Evolutionary conservation across 306 rosid species (phyloP).

Genomic region (Glycyrrhiza uralensis): DNA sequence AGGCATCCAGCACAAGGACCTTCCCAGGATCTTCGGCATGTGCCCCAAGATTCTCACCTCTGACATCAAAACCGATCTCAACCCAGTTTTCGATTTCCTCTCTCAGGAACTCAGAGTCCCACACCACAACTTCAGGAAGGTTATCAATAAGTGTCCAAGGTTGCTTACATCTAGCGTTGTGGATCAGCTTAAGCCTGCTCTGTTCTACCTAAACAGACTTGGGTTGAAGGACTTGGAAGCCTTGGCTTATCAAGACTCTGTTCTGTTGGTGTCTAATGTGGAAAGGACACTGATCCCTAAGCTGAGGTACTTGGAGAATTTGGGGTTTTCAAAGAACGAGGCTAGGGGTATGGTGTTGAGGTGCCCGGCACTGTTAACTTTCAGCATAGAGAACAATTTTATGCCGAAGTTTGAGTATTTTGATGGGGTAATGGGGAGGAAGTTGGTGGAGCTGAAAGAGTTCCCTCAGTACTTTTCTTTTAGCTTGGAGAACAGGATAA

Average conservation of each 20-base stretch:
- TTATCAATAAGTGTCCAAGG: constrained; percentile 75
- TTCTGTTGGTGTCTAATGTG: constrained; percentile 73
- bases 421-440: constrained; percentile 52
- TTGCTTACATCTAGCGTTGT: constrained; percentile 69
- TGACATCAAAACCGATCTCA: constrained; percentile 55
- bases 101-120: constrained; percentile 62
- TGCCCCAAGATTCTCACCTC: constrained; percentile 84
- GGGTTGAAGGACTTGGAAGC: constrained; percentile 64
- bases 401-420: constrained; percentile 75
- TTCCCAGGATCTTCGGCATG: constrained; percentile 81
- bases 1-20: constrained; percentile 64
- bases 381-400: constrained; percentile 78
- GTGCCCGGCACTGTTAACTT: constrained; percentile 76
- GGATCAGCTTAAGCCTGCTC: constrained; percentile 77
- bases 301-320: constrained; percentile 46
- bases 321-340: constrained; percentile 60
- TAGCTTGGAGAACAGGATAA: constrained; percentile 90
- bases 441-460: constrained; percentile 59
- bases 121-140: constrained; percentile 53
- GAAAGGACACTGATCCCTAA: constrained; percentile 78
- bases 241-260: constrained; percentile 65
- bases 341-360: constrained; percentile 62
- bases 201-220: constrained; percentile 67
- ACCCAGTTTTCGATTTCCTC: constrained; percentile 72
- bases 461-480: constrained; percentile 91